Base-by-base conservation (phyloP, 2,329 filamentous ascomycete genomes). In the Fusarium odoratissimum region DNA sequence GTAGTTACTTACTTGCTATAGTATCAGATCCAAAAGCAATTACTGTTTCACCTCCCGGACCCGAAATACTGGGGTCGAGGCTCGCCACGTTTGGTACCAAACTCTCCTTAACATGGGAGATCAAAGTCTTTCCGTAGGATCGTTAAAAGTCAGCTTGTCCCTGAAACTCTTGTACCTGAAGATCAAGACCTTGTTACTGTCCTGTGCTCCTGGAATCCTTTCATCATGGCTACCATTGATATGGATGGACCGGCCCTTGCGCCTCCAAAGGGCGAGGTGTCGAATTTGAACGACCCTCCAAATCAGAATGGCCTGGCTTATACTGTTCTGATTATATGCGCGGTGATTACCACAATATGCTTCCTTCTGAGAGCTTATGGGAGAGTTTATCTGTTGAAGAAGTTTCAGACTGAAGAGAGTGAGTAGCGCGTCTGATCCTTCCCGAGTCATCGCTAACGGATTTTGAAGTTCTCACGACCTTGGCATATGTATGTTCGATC, bases 391-490 rank as follows among this genome's bases (percentile, higher is more conserved):
- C 30, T 57, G n/a, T 5, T 45, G 13, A 45, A 35, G 21, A 45
- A 45, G 59, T 61, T 61, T 23, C 59, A 61, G 7, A 45, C 49
- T 21, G 59, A 61, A 57, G 59, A 57, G 25, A 45, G 49, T 56
- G 31, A 57, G 48, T 60, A 6, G 11, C 2, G 6, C 0, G 17
- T 8, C n/a, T 51, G 4, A 35, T 25, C 48, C 31, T 33, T 51
- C 31, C 8, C 3, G 17, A 5, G 12, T 35, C 6, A 21, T 51
- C 4, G 10, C 44, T 49, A 25, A 59, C 33, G 11, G 3, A 8
- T 0, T 23, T 44, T 19, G 57, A 21, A 60, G 58, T 60, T 60
- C 58, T 60, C 23, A 60, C 58, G 23, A 41, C 31, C 35, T 35
- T 60, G 46, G 58, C 58, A 37, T 60, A 30, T 60, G 48, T 60